Percentiles rank a stretch among this genome's conserved stretches.
Evolutionary conservation across 345 rosid genomes (phyloP).

Genomic region (Hibiscus syriacus): DNA sequence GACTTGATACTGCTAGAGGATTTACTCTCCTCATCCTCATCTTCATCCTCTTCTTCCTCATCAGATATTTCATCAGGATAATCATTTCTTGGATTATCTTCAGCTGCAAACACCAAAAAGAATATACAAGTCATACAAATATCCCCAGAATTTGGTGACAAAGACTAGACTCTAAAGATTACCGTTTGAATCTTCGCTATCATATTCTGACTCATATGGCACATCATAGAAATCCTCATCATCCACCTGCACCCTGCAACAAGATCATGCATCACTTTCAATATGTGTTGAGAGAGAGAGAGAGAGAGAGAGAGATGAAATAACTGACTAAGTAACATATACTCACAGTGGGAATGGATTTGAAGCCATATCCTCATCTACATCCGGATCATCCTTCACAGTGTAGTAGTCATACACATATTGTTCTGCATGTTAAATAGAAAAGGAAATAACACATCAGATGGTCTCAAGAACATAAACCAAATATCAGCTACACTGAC

Average conservation of each 20-base stretch:
- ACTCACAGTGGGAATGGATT: conserved; percentile 62
- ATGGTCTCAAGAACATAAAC: neutral
- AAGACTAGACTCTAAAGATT: neutral
- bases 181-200: conserved; percentile 92
- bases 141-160: neutral
- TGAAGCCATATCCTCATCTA: conserved; percentile 20
- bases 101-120: conserved; percentile 41
- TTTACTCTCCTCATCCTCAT: conserved; percentile 20
- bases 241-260: conserved; percentile 65
- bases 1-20: conserved; percentile 13
- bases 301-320: neutral
- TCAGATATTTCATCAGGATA: conserved; percentile 68
- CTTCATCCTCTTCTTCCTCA: conserved; percentile 41
- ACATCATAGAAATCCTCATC: conserved; percentile 74
- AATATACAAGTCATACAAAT: neutral
- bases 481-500: no score
- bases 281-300: no score
- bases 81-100: conserved; percentile 63
- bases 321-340: neutral
- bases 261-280: conserved; percentile 2
- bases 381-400: conserved; percentile 37
- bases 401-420: conserved; percentile 76
- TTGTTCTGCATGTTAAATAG: conserved; percentile 29
- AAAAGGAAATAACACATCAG: neutral
- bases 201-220: conserved; percentile 65